These are phyloP conservation scores for Geotrichum candidum DNA, from an alignment of 1,139 yeast genomes.

Conservation along the genomic window DNA sequence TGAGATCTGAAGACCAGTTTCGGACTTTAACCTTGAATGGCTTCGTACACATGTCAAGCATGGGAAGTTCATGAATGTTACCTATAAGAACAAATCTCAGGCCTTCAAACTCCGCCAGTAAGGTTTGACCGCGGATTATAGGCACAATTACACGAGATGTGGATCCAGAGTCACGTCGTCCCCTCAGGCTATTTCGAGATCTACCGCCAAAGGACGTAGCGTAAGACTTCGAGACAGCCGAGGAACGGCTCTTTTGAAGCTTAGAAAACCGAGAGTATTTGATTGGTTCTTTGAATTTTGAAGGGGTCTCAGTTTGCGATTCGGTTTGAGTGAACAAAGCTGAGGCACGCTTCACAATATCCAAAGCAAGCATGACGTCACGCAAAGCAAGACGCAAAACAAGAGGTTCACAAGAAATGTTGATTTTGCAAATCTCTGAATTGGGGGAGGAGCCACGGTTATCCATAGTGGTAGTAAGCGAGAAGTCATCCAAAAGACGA, in stretches of 20 bases:
- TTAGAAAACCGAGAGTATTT: constrained; percentile 26
- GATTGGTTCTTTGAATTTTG: constrained; percentile 13
- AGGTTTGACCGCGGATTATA: constrained; percentile 59
- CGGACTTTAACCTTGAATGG: constrained; percentile 67
- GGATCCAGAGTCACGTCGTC: background rate
- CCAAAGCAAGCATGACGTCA: constrained; percentile 75
- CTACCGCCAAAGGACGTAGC: background rate
- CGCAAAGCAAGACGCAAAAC: constrained; percentile 75
- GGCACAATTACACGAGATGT: constrained; percentile 3
- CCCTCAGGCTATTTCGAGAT: background rate
- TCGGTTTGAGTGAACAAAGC: constrained; percentile 38
- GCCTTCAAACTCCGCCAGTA: constrained; percentile 71
- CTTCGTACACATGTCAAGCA: constrained; percentile 69
- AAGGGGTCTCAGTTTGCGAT: constrained; percentile 8
- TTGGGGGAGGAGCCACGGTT: constrained; percentile 56
- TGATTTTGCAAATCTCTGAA: constrained; percentile 55
- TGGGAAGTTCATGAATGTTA: constrained; percentile 89
- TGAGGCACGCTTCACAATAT: constrained; percentile 67
- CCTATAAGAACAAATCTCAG: constrained; percentile 83
- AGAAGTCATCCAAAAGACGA: constrained; percentile 83
- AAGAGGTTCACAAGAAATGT: constrained; percentile 72
- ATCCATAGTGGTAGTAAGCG: constrained; percentile 70
- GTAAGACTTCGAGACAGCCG: background rate
- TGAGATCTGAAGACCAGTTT: constrained; percentile 81
- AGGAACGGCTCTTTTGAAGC: constrained; percentile 6